Conservation (phyloP, 352 stramenopile genomes). For the Pythium biforme region DNA sequence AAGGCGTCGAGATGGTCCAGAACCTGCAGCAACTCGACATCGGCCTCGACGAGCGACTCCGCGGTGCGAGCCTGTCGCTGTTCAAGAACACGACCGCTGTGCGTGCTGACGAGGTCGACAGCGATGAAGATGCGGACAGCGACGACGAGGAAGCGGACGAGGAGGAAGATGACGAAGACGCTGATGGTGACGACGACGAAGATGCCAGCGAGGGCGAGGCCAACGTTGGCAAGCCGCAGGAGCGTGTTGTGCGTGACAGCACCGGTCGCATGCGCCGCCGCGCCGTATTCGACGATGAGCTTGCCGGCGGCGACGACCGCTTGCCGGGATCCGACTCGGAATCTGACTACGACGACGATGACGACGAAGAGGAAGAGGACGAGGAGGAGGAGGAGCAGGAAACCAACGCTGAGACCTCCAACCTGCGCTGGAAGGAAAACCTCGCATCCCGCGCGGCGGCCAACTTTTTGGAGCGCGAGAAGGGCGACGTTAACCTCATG, state of each 20-base stretch:
- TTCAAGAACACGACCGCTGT: slow-evolving; percentile 94
- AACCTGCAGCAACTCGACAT: slow-evolving; percentile 91
- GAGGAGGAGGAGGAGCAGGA: slow-evolving; percentile 35
- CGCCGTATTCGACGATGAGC: slow-evolving; percentile 73
- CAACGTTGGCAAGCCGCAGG: slow-evolving; percentile 59
- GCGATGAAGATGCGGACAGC: slow-evolving; percentile 43
- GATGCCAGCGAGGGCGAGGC: slow-evolving; percentile 45
- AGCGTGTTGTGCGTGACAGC: slow-evolving; percentile 67
- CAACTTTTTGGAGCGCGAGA: slow-evolving; percentile 85
- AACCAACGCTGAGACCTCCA: slow-evolving; percentile 52
- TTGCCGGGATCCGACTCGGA: slow-evolving; percentile 37
- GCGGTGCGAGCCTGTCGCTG: slow-evolving; percentile 92
- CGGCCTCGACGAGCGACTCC: slow-evolving; percentile 94
- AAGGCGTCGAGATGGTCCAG: slow-evolving; percentile 94
- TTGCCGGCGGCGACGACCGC: slow-evolving; percentile 28
- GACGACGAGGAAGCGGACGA: slow-evolving; percentile 6
- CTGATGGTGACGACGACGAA: slow-evolving; percentile 39
- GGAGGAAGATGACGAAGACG: slow-evolving; percentile 10
- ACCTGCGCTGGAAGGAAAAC: slow-evolving; percentile 86
- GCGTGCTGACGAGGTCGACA: slow-evolving; percentile 75
- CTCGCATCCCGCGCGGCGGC: slow-evolving; percentile 80
- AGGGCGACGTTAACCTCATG: slow-evolving; percentile 86
- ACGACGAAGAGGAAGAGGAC: slow-evolving; percentile 47
- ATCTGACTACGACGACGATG: slow-evolving; percentile 44
- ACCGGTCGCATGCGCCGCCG: slow-evolving; percentile 71